phyloP scores from a whole-genome alignment of 345 rosid genomes.

The Sisymbrium irio region DNA sequence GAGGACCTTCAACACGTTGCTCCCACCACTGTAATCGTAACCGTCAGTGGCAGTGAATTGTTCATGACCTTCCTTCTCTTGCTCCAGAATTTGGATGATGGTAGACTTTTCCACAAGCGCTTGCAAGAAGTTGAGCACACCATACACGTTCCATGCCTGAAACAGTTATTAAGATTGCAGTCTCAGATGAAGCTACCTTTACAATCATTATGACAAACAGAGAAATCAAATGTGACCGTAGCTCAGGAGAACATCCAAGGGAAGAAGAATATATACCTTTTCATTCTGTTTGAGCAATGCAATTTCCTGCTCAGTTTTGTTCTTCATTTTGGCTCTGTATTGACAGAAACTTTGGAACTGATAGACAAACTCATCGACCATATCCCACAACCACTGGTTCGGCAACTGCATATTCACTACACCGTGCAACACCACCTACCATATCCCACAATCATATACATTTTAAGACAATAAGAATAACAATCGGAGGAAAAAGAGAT shows the following conservation, averaged over 20 bases:
- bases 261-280: constrained; percentile 44
- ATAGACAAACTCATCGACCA: constrained; percentile 99
- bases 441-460: not conserved
- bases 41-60: constrained; percentile 98
- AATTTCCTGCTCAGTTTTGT: constrained; percentile 85
- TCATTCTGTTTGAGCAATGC: constrained; percentile 69
- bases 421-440: constrained; percentile 85
- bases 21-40: constrained; percentile 92
- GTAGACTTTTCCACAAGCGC: constrained; percentile 91
- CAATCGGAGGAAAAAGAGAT: not conserved
- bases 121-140: constrained; percentile 98
- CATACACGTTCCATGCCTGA: constrained; percentile 98
- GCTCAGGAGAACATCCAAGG: not conserved
- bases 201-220: not conserved
- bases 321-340: constrained; percentile 93
- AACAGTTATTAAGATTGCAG: not conserved
- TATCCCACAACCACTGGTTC: constrained; percentile 99
- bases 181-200: not conserved
- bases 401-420: constrained; percentile 97
- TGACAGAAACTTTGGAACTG: constrained; percentile 98
- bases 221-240: not conserved
- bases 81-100: constrained; percentile 84
- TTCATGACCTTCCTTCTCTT: constrained; percentile 86
- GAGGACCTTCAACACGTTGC: constrained; percentile 92
- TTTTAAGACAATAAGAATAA: not conserved